Conservation (phyloP, 495 filamentous ascomycete genomes). For the Talaromyces liani region DNA sequence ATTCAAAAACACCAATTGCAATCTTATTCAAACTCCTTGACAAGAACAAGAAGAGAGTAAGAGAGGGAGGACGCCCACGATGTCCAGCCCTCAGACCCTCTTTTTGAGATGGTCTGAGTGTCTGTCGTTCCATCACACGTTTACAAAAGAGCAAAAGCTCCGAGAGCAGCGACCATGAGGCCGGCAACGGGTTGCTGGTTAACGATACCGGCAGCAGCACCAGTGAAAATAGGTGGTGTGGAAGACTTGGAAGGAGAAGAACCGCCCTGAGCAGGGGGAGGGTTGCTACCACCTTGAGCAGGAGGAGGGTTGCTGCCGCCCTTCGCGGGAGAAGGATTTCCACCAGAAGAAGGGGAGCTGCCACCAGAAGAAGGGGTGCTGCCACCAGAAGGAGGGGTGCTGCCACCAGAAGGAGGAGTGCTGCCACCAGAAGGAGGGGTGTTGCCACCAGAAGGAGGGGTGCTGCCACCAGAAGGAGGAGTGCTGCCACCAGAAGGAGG, state of each 20-base stretch:
- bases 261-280: background rate
- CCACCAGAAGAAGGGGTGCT: background rate
- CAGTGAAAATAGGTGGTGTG: background rate
- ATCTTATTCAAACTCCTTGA: background rate
- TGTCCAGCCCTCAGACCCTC: background rate
- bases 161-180: slow-evolving; percentile 9
- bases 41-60: background rate
- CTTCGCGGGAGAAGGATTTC: background rate
- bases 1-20: background rate
- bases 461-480: background rate
- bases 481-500: background rate
- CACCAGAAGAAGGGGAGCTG: background rate
- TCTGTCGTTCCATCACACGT: background rate
- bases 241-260: background rate
- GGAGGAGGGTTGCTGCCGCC: background rate
- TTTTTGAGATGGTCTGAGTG: background rate
- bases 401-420: background rate
- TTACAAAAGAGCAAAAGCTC: slow-evolving; percentile 9
- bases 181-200: slow-evolving; percentile 9
- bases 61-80: background rate
- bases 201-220: slow-evolving; percentile 1
- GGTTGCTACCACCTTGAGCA: background rate
- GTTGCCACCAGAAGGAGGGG: background rate
- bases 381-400: background rate
- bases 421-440: background rate